These are phyloP conservation scores for Mortierella sp. DNA, from an alignment of 371 early-diverging fungal species.

Conservation along the genomic window DNA sequence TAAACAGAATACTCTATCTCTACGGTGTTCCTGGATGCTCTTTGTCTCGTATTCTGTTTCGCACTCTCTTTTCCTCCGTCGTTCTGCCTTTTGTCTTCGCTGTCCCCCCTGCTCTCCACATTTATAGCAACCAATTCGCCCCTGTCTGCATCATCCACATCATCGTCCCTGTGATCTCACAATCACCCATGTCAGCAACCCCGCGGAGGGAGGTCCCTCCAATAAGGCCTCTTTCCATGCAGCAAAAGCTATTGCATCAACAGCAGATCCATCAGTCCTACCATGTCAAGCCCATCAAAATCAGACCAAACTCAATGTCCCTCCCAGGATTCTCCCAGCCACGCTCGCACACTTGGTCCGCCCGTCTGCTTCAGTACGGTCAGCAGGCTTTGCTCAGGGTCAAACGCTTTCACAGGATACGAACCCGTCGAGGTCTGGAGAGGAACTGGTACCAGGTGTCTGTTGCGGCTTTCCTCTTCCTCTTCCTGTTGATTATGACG, in stretches of 20 bases:
- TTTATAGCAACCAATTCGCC: not conserved
- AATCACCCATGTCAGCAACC: not conserved
- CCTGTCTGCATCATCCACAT: not conserved
- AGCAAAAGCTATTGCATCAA: constrained; percentile 16
- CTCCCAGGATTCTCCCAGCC: constrained; percentile 34
- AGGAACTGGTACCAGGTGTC: constrained; percentile 40
- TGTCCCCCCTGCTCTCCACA: too few relatives aligned
- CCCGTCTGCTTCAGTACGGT: constrained; percentile 16
- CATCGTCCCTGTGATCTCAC: too few relatives aligned
- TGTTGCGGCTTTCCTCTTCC: constrained; percentile 10
- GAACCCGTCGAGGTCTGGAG: constrained; percentile 30
- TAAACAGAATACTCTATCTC: too few relatives aligned
- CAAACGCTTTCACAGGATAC: constrained; percentile 37
- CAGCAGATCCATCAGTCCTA: constrained; percentile 25
- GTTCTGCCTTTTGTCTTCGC: too few relatives aligned
- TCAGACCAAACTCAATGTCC: constrained; percentile 33
- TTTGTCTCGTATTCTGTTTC: too few relatives aligned
- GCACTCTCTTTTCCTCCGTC: too few relatives aligned
- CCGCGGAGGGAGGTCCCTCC: constrained; percentile 6
- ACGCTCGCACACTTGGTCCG: constrained; percentile 12
- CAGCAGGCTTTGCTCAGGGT: constrained; percentile 20
- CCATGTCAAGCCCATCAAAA: constrained; percentile 50
- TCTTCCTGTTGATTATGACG: constrained; percentile 15
- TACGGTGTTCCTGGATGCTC: too few relatives aligned
- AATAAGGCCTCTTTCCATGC: constrained; percentile 25